Conservation (phyloP, 441 rosid genomes). For the Erodium trifolium region DNA sequence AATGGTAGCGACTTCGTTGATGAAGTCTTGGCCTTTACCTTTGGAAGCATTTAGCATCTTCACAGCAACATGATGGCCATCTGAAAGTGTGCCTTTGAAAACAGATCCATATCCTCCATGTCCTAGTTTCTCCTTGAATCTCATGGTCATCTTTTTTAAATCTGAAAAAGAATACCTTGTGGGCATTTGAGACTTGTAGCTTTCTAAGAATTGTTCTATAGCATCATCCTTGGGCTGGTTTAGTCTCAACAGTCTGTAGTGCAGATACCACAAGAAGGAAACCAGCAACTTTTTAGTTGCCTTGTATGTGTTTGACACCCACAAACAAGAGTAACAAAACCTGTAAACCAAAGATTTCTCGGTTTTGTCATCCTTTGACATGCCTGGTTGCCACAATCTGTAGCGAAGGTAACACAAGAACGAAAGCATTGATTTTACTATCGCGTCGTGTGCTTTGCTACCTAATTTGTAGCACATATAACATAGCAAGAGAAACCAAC, state of each 20-base stretch:
- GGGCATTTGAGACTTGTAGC: conserved; percentile 1
- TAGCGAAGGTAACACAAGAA: background rate
- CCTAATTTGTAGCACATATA: background rate
- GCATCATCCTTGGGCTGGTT: background rate
- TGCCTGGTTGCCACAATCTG: background rate
- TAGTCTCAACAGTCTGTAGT: background rate
- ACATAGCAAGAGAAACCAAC: background rate
- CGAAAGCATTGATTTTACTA: background rate
- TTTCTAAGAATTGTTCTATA: background rate
- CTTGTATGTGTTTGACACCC: background rate
- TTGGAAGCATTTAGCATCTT: background rate
- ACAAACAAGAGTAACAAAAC: background rate
- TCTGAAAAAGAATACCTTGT: conserved; percentile 2
- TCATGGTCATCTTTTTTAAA: background rate
- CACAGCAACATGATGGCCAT: background rate
- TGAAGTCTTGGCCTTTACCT: conserved; percentile 1
- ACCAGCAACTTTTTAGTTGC: background rate
- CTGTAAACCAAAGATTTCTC: conserved; percentile 1
- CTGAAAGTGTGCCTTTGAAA: background rate
- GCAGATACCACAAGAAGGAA: background rate
- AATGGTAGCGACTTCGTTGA: background rate
- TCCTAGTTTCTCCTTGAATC: background rate
- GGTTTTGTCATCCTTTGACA: background rate
- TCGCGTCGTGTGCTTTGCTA: background rate
- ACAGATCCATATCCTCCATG: conserved; percentile 6